Conservation (phyloP, 2,329 filamentous ascomycete species). For the Chrysoporthe austroafricana region DNA sequence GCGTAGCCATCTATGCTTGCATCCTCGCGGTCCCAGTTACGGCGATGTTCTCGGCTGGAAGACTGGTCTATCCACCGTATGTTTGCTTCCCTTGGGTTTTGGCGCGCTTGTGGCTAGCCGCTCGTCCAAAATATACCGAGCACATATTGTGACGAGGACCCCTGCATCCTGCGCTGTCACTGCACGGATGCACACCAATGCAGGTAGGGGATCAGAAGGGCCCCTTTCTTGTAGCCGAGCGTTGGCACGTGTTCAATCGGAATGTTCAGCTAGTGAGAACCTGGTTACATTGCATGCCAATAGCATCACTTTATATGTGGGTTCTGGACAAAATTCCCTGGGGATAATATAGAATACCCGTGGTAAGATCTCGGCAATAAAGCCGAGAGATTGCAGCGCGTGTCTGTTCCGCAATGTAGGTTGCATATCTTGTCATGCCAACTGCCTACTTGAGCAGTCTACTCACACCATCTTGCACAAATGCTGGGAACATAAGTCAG, state of each 20-base stretch:
- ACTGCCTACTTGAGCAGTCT: neutral
- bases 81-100: no score
- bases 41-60: no score
- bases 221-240: neutral
- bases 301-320: neutral
- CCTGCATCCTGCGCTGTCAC: neutral
- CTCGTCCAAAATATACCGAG: no score
- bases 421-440: neutral
- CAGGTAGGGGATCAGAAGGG: neutral
- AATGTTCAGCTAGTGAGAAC: neutral
- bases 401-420: neutral
- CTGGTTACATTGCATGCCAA: neutral
- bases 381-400: neutral
- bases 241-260: neutral
- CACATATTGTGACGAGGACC: neutral
- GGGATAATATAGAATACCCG: neutral
- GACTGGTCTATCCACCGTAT: no score
- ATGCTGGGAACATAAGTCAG: neutral
- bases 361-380: neutral
- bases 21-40: no score
- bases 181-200: neutral
- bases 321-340: neutral
- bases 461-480: neutral
- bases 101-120: no score
- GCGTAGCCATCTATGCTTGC: no score